Evolutionary conservation across 495 filamentous ascomycete genomes (phyloP).

Genomic region (Hypoxylon lenormandii): DNA sequence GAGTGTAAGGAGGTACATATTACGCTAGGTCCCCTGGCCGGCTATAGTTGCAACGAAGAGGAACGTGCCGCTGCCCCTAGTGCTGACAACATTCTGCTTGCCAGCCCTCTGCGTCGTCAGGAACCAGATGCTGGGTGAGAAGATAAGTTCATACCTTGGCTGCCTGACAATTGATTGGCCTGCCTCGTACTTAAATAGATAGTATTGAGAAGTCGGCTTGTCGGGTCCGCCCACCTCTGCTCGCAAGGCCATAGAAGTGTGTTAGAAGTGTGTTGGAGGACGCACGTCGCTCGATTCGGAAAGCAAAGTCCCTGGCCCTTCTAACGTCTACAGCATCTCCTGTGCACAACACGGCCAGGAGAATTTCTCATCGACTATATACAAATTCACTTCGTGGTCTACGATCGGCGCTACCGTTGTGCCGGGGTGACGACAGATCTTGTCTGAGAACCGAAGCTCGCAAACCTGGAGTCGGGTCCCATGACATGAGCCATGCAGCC

Average conservation of each 20-base stretch:
- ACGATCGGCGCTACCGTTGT: slow-evolving; percentile 39
- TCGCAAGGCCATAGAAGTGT: slow-evolving; percentile 41
- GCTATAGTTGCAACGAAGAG: slow-evolving; percentile 41
- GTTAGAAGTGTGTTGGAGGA: slow-evolving; percentile 35
- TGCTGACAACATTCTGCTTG: slow-evolving; percentile 31
- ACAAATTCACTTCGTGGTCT: slow-evolving; percentile 37
- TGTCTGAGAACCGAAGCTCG: slow-evolving; percentile 43
- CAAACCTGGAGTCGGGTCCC: slow-evolving; percentile 36
- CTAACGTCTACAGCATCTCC: slow-evolving; percentile 31
- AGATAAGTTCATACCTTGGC: slow-evolving; percentile 28
- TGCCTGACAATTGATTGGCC: slow-evolving; percentile 24
- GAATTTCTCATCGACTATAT: slow-evolving; percentile 28
- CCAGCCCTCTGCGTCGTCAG: slow-evolving; percentile 31
- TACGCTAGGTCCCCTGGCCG: slow-evolving; percentile 27
- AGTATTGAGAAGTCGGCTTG: slow-evolving; percentile 40
- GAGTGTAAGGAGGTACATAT: slow-evolving; percentile 7
- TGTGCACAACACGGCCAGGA: slow-evolving; percentile 29
- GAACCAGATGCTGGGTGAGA: slow-evolving; percentile 39
- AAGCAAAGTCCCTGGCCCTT: slow-evolving; percentile 36
- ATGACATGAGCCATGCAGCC: slow-evolving; percentile 38
- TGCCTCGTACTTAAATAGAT: slow-evolving; percentile 23
- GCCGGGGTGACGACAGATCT: slow-evolving; percentile 45
- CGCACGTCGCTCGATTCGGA: slow-evolving; percentile 48
- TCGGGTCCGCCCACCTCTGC: slow-evolving; percentile 42
- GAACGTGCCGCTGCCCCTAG: slow-evolving; percentile 38